Conservation (phyloP, 306 rosid genomes). For the Coriaria nepalensis region DNA sequence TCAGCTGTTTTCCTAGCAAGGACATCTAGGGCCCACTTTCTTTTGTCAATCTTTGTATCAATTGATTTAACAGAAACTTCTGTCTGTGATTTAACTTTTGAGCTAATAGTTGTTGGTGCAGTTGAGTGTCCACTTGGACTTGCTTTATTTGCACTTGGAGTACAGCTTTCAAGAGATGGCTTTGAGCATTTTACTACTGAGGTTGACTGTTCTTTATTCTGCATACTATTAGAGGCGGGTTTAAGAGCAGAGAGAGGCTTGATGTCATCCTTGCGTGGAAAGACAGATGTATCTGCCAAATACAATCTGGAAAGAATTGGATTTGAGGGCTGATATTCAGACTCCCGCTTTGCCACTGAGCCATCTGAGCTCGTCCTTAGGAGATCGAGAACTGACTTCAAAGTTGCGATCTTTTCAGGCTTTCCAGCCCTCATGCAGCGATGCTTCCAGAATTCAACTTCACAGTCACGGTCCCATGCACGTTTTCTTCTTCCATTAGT, state of each 20-base stretch:
- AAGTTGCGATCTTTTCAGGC: constrained; percentile 83
- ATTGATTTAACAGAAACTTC: constrained; percentile 33
- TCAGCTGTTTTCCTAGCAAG: constrained; percentile 74
- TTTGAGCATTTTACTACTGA: constrained; percentile 24
- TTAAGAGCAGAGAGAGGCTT: constrained; percentile 60
- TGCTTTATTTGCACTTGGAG: constrained; percentile 31
- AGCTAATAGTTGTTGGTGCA: constrained; percentile 22
- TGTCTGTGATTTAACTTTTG: constrained; percentile 29
- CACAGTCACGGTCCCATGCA: constrained; percentile 96
- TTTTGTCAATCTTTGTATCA: constrained; percentile 50
- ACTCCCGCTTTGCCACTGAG: constrained; percentile 27
- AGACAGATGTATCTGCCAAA: constrained; percentile 88
- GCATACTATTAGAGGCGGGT: constrained; percentile 37
- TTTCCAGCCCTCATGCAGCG: constrained; percentile 62
- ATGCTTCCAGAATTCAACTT: constrained; percentile 94
- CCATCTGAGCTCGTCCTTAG: constrained; percentile 42
- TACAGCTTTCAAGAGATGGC: constrained; percentile 19
- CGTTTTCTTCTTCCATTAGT: constrained; percentile 84
- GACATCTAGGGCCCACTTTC: constrained; percentile 91
- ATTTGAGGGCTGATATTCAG: constrained; percentile 45
- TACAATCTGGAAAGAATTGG: constrained; percentile 86
- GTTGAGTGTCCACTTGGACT: constrained; percentile 23
- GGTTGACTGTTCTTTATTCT: constrained; percentile 25
- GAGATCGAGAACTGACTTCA: constrained; percentile 89
- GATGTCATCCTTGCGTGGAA: constrained; percentile 77